Percentiles rank a stretch among this genome's conserved stretches.
These are phyloP conservation scores for Mycocentrospora acerina DNA, from an alignment of 2,329 filamentous ascomycete species.

Conservation along the genomic window DNA sequence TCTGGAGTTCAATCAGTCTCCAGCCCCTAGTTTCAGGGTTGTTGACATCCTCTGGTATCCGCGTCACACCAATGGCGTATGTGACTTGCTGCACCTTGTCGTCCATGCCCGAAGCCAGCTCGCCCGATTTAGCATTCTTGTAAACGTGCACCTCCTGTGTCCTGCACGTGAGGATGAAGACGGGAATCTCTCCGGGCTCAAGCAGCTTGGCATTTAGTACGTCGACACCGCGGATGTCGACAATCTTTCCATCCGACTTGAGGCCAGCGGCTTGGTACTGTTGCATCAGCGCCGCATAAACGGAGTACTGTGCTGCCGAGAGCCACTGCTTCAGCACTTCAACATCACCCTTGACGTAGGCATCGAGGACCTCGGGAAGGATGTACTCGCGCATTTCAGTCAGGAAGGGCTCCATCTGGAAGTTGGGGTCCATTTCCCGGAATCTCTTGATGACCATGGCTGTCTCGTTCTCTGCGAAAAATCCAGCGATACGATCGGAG, in stretches of 20 bases:
- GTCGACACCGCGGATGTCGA: conserved; percentile 94
- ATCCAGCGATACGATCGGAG: conserved; percentile 87
- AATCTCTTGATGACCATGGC: conserved; percentile 98
- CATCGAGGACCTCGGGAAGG: conserved; percentile 92
- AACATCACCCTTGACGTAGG: conserved; percentile 94
- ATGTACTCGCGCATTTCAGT: conserved; percentile 98
- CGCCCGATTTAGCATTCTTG: conserved; percentile 82
- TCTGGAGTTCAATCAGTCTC: conserved; percentile 97
- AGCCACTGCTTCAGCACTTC: conserved; percentile 93
- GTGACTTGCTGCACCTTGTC: conserved; percentile 98
- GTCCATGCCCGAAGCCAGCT: conserved; percentile 96
- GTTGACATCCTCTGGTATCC: conserved; percentile 91
- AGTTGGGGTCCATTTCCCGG: conserved; percentile 89
- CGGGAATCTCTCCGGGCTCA: conserved; percentile 83
- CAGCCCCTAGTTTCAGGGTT: conserved; percentile 96
- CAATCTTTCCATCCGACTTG: conserved; percentile 90
- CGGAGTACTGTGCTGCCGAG: conserved; percentile 91
- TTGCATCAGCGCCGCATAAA: conserved; percentile 94
- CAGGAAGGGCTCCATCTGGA: conserved; percentile 93
- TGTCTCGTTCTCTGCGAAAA: conserved; percentile 98
- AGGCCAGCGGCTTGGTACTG: conserved; percentile 93
- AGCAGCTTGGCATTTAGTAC: conserved; percentile 78
- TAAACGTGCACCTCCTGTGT: conserved; percentile 99
- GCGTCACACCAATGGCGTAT: conserved; percentile 94
- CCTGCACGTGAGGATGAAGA: conserved; percentile 95